Base-by-base conservation (phyloP, 2,329 filamentous ascomycete genomes). In the Venturia oleaginea region DNA sequence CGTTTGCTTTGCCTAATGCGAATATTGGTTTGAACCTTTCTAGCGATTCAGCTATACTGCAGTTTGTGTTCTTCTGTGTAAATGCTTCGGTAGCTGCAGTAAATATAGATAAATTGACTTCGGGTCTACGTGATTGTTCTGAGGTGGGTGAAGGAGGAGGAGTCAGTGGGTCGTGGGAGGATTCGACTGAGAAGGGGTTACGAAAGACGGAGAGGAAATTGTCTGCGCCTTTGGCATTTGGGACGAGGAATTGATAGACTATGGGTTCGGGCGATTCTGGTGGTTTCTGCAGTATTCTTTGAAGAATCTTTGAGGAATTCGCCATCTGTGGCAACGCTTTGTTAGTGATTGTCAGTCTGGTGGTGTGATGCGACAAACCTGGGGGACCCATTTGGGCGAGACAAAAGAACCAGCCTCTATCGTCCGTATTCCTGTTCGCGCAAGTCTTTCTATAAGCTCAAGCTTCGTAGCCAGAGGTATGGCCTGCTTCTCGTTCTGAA, bases 321-420 rank as follows among this genome's bases (percentile, higher is more conserved):
- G 87, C 86, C 90, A 93, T 92, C 87, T 91, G 65, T 15, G 59
- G 43, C 8, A 15, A 42, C 17, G 42, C 30, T 22, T 17, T 40
- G 17, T 63, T 22, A 57, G 54, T 19, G 17, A 40, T 2, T 1
- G n/a, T 22, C n/a, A 10, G 27, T 17, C 10, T 46, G 24, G 60
- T 62, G 38, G 1, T 51, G 42, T 30, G 27, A 34, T 34, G 27
- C 37, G 7, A 55, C 68, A 63, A 57, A 91, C 85, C 81, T 94
- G 91, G 3, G 91, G 91, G 61, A 92, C 87, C 84, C 89, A 92
- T 83, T 90, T 91, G 1, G 91, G 89, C 59, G 88, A 84, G 11
- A 95, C 91, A 71, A 95, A 91, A 1, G 89, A 90, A 0, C 90
- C 91, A 22, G 89, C 86, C 74, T 95, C 91, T 67, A 95, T 93